Evolutionary conservation across 805 yeast species (phyloP).

Genomic region (Komagataella pseudopastoris): DNA sequence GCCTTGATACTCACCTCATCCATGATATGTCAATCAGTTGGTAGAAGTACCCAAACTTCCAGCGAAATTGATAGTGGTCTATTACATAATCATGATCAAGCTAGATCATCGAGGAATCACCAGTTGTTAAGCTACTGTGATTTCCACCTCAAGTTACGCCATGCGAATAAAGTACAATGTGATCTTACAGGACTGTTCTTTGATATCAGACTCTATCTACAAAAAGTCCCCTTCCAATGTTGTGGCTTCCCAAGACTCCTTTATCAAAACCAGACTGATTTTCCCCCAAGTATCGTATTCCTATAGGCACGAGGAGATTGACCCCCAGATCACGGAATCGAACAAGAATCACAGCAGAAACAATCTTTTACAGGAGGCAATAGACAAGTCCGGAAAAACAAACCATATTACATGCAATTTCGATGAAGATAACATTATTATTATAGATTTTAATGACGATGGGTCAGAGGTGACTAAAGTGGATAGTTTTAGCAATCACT

Average conservation of each 20-base stretch:
- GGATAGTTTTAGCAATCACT: constrained; percentile 3
- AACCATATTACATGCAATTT: background rate
- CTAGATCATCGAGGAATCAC: background rate
- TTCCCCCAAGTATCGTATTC: background rate
- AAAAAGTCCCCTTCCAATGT: background rate
- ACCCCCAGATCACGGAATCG: background rate
- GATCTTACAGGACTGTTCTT: background rate
- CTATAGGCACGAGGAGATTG: background rate
- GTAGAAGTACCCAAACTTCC: background rate
- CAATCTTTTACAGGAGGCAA: background rate
- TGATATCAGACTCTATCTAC: background rate
- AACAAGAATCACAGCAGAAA: background rate
- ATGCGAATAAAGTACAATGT: background rate
- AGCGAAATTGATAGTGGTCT: background rate
- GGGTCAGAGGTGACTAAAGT: background rate
- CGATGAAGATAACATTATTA: constrained; percentile 3
- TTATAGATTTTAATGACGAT: constrained; percentile 5
- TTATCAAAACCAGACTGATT: background rate
- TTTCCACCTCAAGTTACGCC: background rate
- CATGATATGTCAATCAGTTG: background rate
- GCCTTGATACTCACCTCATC: background rate
- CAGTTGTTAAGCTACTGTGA: background rate
- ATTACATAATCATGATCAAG: background rate
- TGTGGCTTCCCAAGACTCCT: background rate
- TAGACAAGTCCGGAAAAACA: background rate